Evolutionary conservation across 2,329 filamentous ascomycete genomes (phyloP), one percentile per base, ranked within the genome.

Genomic region (Claviceps paspali): DNA sequence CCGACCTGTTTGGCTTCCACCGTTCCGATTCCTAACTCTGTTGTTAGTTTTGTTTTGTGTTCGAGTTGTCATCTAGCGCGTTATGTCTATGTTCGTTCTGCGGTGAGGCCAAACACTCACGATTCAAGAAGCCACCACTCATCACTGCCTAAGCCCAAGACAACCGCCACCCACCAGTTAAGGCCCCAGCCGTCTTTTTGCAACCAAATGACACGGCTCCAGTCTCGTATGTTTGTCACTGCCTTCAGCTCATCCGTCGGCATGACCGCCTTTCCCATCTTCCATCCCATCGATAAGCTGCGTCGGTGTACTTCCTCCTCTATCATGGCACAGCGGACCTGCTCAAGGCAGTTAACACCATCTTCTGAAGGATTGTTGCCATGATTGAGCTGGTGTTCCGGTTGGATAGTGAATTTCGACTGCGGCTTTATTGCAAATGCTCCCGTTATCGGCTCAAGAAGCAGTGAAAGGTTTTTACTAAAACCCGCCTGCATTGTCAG

Each of bases 361-460:
- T 80, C 73, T 8, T 68, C 63, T 1, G 68, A 61, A 1, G 73
- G 67, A 38, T 75, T 69, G 41, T 62, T 68, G 14, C 62, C 57
- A 22, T 64, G 60, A 52, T 84, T 87, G 38, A 92, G 63, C 24
- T 69, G 70, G 23, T 60, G 62, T 50, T 93, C 83, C 14, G 68
- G 65, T 15, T 73, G 64, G 7, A 64, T 61, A 4, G 69, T 64
- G 31, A 68, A 59, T 40, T 63, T 65, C 3, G 73, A 72, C 35
- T 70, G 70, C 42, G 85, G 82, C 40, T 74, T 72, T 27, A 94
- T 57, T 8, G 76, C 73, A 43, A 86, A 79, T 9, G 68, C 60
- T n/a, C 91, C 91, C 1, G 82, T 86, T 19, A 82, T 74, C 0
- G 81, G 76, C 46, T 93, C 84, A 33, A 95, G 67, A 14, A 72